Percentiles rank a stretch among this genome's conserved stretches.
Evolutionary conservation across 768 basidiomycete species (phyloP).

Genomic region (Naganishia friedmannii): DNA sequence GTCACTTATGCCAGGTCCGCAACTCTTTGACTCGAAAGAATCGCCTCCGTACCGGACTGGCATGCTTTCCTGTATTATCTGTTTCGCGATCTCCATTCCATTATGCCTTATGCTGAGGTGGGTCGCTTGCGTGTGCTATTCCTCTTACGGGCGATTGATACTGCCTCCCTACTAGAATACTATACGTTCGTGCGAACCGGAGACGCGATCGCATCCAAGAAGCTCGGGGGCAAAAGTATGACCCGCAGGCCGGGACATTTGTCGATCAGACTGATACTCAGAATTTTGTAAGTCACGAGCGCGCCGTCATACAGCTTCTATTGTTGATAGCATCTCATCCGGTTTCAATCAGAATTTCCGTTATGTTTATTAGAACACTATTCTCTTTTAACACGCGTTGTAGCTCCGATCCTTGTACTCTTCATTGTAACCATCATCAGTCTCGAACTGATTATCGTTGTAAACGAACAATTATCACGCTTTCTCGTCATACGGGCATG

Average conservation of each 20-base stretch:
- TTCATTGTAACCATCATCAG: too few relatives aligned
- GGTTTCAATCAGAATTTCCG: slow-evolving; percentile 7
- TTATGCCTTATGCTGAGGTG: slow-evolving; percentile 28
- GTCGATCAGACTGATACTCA: slow-evolving; percentile 22
- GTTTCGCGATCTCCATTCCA: slow-evolving; percentile 33
- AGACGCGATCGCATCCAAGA: slow-evolving; percentile 20
- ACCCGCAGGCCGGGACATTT: slow-evolving; percentile 23
- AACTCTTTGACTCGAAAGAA: slow-evolving; percentile 36
- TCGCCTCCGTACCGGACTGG: slow-evolving; percentile 36
- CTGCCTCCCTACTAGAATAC: neutral
- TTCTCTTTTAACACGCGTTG: too few relatives aligned
- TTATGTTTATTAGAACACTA: neutral
- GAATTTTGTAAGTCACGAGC: slow-evolving; percentile 17
- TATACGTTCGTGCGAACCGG: slow-evolving; percentile 25
- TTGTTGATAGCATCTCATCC: neutral
- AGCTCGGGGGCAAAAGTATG: slow-evolving; percentile 13
- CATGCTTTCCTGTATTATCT: slow-evolving; percentile 36
- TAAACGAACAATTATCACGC: too few relatives aligned
- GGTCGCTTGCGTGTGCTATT: neutral
- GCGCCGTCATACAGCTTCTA: too few relatives aligned
- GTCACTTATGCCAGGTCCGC: neutral
- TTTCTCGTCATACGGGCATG: too few relatives aligned
- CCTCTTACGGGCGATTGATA: neutral
- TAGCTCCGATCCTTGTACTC: too few relatives aligned
- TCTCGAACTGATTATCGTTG: too few relatives aligned